Evolutionary conservation across 148 eudicot species (phyloP).

Genomic region (Vaccinium macrocarpon): DNA sequence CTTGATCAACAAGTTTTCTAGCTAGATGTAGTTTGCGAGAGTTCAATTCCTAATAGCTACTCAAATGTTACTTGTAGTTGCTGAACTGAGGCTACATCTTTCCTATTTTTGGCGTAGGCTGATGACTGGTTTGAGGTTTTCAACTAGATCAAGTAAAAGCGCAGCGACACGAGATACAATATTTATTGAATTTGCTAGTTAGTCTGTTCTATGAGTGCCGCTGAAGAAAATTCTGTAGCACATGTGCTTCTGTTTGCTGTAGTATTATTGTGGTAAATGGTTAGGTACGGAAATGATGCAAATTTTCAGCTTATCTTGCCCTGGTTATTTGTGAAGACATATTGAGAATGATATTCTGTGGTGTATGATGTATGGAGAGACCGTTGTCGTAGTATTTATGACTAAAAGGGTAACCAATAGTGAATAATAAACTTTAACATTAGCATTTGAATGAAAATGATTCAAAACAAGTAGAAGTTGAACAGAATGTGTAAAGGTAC

Average conservation of each 20-base stretch:
- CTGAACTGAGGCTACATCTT: neutral
- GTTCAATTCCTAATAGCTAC: neutral
- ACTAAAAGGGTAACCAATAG: neutral
- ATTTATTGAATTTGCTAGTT: neutral
- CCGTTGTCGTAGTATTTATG: neutral
- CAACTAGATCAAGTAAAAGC: neutral
- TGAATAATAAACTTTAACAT: neutral
- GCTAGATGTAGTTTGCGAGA: neutral
- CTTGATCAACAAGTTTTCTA: neutral
- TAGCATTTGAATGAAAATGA: neutral
- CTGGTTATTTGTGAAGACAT: neutral
- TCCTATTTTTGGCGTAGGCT: neutral
- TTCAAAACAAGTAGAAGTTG: neutral
- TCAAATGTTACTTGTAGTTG: neutral
- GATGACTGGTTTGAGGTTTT: neutral
- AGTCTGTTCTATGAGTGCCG: neutral
- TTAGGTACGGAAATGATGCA: neutral
- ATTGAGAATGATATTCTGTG: neutral
- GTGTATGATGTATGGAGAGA: neutral
- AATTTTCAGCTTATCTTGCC: neutral
- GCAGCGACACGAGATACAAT: neutral
- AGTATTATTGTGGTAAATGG: neutral
- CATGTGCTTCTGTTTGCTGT: neutral
- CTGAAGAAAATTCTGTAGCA: neutral
- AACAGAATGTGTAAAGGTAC: neutral